Conservation (phyloP, 352 stramenopile genomes). For the Phytopythium montanum region DNA sequence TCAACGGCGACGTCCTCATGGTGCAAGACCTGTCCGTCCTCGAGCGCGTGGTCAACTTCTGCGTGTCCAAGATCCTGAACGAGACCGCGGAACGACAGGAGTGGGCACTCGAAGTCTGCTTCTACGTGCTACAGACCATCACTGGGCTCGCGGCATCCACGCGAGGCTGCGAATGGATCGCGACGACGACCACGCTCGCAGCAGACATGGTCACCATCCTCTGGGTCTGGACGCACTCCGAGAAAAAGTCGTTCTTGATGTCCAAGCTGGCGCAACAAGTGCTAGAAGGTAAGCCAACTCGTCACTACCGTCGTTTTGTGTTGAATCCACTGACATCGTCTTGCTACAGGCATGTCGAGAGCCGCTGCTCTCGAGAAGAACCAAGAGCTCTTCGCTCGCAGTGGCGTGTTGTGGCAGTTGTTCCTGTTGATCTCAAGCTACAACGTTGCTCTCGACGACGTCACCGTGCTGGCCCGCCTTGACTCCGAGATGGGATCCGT, state of each 20-base stretch:
- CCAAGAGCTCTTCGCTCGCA: constrained; percentile 43
- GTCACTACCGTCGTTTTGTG: not conserved
- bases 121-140: constrained; percentile 69
- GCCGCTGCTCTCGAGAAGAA: constrained; percentile 58
- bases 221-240: constrained; percentile 70
- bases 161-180: constrained; percentile 58
- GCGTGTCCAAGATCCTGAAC: constrained; percentile 49
- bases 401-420: constrained; percentile 68
- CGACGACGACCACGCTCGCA: constrained; percentile 50
- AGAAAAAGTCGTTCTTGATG: constrained; percentile 36
- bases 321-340: not conserved
- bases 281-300: constrained; percentile 63
- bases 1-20: constrained; percentile 48
- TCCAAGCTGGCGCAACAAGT: constrained; percentile 71
- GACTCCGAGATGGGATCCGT: constrained; percentile 28
- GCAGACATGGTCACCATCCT: constrained; percentile 69
- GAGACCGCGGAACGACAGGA: constrained; percentile 24
- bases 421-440: constrained; percentile 68
- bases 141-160: constrained; percentile 56
- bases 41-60: constrained; percentile 69
- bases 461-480: constrained; percentile 33
- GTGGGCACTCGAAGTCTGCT: constrained; percentile 45
- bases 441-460: constrained; percentile 54
- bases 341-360: constrained; percentile 43
- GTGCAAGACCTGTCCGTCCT: constrained; percentile 46